These are phyloP conservation scores for Boletus vinaceobasis DNA, from an alignment of 768 basidiomycete genomes.

Conservation along the genomic window DNA sequence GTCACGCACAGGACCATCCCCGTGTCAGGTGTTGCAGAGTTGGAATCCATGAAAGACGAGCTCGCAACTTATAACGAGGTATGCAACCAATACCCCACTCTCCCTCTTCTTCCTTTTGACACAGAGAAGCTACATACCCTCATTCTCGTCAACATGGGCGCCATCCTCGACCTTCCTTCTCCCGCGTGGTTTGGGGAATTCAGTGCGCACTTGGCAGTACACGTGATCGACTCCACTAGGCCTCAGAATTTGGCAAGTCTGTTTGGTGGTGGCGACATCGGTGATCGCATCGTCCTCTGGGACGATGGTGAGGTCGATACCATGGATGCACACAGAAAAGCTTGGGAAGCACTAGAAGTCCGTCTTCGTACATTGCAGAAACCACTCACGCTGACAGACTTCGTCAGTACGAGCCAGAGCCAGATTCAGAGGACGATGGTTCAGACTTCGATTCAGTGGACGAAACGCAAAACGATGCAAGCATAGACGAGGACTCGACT, in stretches of 20 bases:
- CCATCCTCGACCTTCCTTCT: constrained; percentile 77
- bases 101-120: not conserved
- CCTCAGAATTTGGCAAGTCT: constrained; percentile 87
- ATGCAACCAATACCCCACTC: constrained; percentile 9
- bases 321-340: constrained; percentile 67
- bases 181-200: constrained; percentile 76
- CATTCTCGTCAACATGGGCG: constrained; percentile 90
- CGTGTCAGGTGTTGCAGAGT: constrained; percentile 77
- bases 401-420: constrained; percentile 72
- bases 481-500: constrained; percentile 40
- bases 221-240: constrained; percentile 92
- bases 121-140: constrained; percentile 73
- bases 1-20: constrained; percentile 88
- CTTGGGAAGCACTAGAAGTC: constrained; percentile 85
- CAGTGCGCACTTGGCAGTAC: constrained; percentile 59
- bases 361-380: constrained; percentile 17
- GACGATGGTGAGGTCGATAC: constrained; percentile 80
- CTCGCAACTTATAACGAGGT: constrained; percentile 69
- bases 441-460: constrained; percentile 46
- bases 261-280: constrained; percentile 66
- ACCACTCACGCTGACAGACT: constrained; percentile 6
- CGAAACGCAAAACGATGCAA: constrained; percentile 39
- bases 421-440: constrained; percentile 59
- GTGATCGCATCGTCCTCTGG: constrained; percentile 83
- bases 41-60: constrained; percentile 64